These are phyloP conservation scores for Carex littledalei DNA, from an alignment of 176 grass and related monocot genomes.

Conservation along the genomic window DNA sequence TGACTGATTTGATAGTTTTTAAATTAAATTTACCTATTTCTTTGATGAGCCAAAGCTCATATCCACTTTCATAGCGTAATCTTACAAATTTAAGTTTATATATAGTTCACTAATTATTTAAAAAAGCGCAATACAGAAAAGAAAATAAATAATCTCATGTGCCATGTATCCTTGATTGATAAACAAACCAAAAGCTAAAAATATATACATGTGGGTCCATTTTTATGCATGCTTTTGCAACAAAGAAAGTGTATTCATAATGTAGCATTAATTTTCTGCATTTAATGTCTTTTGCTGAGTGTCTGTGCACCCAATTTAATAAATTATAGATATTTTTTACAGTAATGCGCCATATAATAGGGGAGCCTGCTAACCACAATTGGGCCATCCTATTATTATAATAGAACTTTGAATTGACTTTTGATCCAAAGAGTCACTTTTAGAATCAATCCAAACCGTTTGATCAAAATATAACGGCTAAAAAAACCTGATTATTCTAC, in stretches of 20 bases:
- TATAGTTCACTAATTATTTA: not conserved
- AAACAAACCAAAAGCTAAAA: not conserved
- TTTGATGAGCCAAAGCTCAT: not conserved
- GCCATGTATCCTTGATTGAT: not conserved
- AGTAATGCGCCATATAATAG: not conserved
- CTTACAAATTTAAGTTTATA: not conserved
- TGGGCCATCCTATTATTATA: not conserved
- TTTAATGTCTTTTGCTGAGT: not conserved
- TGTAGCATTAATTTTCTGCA: not conserved
- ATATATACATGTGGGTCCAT: not conserved
- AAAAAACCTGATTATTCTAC: not conserved
- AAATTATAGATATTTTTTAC: not conserved
- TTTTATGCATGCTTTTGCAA: not conserved
- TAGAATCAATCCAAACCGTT: not conserved
- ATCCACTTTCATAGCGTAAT: not conserved
- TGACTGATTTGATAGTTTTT: not conserved
- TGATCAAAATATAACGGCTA: not conserved
- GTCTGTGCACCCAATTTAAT: not conserved
- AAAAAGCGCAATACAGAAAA: not conserved
- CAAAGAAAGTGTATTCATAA: not conserved
- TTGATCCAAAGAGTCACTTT: not conserved
- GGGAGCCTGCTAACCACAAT: not conserved
- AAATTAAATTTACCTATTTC: not conserved
- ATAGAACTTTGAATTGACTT: not conserved
- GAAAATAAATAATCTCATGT: not conserved